Base-by-base conservation (phyloP, 1,284 basidiomycete genomes). In the Sphaerobolus stellatus region DNA sequence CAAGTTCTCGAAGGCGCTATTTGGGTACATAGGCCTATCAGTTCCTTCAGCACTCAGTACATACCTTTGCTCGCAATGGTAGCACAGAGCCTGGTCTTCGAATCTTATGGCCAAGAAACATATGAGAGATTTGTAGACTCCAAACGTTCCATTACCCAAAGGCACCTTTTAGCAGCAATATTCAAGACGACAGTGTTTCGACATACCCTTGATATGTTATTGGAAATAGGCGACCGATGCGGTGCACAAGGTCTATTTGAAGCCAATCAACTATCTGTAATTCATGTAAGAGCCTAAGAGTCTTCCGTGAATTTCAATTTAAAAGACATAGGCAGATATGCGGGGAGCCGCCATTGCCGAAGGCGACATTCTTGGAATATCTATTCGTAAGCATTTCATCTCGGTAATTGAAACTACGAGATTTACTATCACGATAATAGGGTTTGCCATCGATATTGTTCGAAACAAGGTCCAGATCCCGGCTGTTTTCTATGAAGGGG, bases 331-430 rank as follows among this genome's bases (percentile, higher is more conserved):
- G 75, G 61, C 59, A 25, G 70, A 74, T 29, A 65, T 72, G 56
- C 68, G 75, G 13, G 76, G 75, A 0, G 62, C 67, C 4, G 66
- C 70, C 9, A 79, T 82, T 40, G 79, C 80, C 20, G 80, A 83
- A 65, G 81, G 81, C 28, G 81, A 82, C 59, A 61, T 81, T 22
- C 64, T 79, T 25, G 76, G 75, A 7, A 66, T 82, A 6, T 79
- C 77, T 58, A 81, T 82, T 56, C 76, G 79, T 30, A 61, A 11
- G 33, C 33, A 11, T 11, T 36, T 36, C 13, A 18, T 11, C 18
- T 36, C 11, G 11, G 18, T 11, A 11, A 36, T 18, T 18, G 11
- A 36, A 36, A 11, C 13, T 18, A 11, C 33, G 18, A 18, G 11
- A 11, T 36, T 36, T 36, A 34, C 33, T 36, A 18, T 11, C 33